Conservation (phyloP, 192 early-diverging fungal genomes). For the Podila clonocystis region DNA sequence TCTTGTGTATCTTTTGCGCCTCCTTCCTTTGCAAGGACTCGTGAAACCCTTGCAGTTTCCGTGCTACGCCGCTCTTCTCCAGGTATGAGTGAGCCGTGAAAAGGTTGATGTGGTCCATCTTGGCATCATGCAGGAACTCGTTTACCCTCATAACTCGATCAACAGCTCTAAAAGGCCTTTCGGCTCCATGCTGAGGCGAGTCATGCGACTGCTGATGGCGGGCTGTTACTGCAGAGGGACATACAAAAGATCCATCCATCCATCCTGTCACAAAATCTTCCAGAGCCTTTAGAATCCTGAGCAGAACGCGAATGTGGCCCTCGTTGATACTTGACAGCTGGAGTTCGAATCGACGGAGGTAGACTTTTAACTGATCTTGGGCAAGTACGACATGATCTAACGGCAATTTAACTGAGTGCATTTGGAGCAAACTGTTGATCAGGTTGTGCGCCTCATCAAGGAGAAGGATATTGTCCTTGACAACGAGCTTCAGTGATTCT, state of each 20-base stretch:
- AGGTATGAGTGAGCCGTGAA: slow-evolving; percentile 81
- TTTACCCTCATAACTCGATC: slow-evolving; percentile 63
- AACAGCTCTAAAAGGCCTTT: slow-evolving; percentile 3
- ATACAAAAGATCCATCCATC: slow-evolving; percentile 5
- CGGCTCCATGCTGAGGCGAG: neutral
- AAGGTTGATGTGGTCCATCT: slow-evolving; percentile 85
- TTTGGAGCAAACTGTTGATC: slow-evolving; percentile 77
- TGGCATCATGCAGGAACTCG: slow-evolving; percentile 74
- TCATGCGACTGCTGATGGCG: neutral
- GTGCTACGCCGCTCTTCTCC: slow-evolving; percentile 71
- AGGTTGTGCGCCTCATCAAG: slow-evolving; percentile 87
- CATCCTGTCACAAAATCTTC: slow-evolving; percentile 27
- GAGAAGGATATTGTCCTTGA: slow-evolving; percentile 79
- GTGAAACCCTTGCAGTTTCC: slow-evolving; percentile 60
- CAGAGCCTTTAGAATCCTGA: slow-evolving; percentile 68
- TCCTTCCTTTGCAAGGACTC: slow-evolving; percentile 27
- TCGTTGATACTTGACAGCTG: slow-evolving; percentile 78
- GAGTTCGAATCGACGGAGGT: slow-evolving; percentile 74
- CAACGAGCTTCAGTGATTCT: slow-evolving; percentile 75
- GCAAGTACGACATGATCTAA: slow-evolving; percentile 61
- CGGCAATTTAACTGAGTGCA: slow-evolving; percentile 71
- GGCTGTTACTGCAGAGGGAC: neutral
- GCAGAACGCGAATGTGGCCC: slow-evolving; percentile 80
- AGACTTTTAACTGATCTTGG: slow-evolving; percentile 66
- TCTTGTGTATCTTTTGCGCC: slow-evolving; percentile 33